Evolutionary conservation across 2,329 filamentous ascomycete genomes (phyloP), one percentile per base, ranked within the genome.

Genomic region (Penicillium sp.): DNA sequence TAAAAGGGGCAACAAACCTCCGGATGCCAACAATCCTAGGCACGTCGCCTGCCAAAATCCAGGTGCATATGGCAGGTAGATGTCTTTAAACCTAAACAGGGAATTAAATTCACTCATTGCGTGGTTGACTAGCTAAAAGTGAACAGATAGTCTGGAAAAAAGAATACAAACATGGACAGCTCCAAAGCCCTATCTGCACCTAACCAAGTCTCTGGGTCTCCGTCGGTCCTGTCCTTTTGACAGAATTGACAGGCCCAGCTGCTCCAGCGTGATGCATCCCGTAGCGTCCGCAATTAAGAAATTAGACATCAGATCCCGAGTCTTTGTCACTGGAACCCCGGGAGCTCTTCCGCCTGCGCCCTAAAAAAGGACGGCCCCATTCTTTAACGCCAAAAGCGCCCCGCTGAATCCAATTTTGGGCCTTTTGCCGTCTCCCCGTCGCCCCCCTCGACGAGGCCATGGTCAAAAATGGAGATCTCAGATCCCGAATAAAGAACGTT

Each of bases 321-420:
- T 56, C 60, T 63, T 54, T 59, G 59, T 66, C 56, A 20, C 49
- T 61, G 59, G 66, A 42, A 51, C 51, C 42, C 48, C 48, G 58
- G 56, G 57, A 61, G 22, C 42, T 20, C 17, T 31, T 49, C 56
- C 57, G 60, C 64, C 58, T 42, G 10, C 31, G 35, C 20, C 55
- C 45, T 20, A 31, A 51, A 52, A 25, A 25, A 51, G 35, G 20
- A 34, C 22, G 34, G 15, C 28, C 15, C 28, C 43, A 34, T 41
- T 41, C 25, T 20, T 47, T n/a, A 35, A 53, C 34, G 2, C 49
- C 20, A 48, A 34, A 20, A 42, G 28, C 41, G 31, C 15, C 25
- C 25, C 47, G 41, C 56, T 10, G 41, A 39, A 31, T 51, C 43
- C 43, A 47, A 47, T 55, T 50, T 45, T 35, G 39, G 56, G 38